Base-by-base conservation (phyloP, 1,284 basidiomycete genomes). In the Sporisorium exsertum region DNA sequence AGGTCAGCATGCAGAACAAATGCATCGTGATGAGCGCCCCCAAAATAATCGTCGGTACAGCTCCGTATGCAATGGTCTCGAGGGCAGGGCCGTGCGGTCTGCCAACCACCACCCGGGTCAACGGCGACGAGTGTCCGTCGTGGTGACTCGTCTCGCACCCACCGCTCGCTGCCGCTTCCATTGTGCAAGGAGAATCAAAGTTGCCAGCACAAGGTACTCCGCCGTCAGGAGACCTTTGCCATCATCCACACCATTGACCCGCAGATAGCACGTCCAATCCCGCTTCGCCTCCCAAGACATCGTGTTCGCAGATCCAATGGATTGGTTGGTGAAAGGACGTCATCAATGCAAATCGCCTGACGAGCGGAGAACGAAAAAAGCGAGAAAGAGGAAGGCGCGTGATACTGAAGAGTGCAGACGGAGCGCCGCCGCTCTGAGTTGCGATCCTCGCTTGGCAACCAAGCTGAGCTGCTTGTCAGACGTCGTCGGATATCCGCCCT, bases 1-100 rank as follows among this genome's bases (percentile, higher is more conserved):
- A 61, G 53, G 63, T 71, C 68, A 71, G 68, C 58, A 61, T 70
- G 68, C 68, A 64, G 68, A 20, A 58, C 53, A 7, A 37, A 40
- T 60, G 61, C 61, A 64, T 60, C 10, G 50, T 20, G 16, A 26
- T 49, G 15, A 46, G n/a, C 50, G 37, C 32, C 20, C 58, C 47
- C 52, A 42, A 61, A 53, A 24, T 20, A 6, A 5, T 55, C 35
- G 3, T 26, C 33, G 33, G n/a, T n/a, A n/a, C n/a, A n/a, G n/a
- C n/a, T n/a, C 3, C 33, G 33, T 22, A 5, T 6, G 20, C 22
- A 46, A 27, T 52, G 20, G 33, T 52, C 51, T 53, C 51, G 33
- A 37, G n/a, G 33, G 22, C 22, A 18, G 10, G 16, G 50, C 24
- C 47, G 47, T 49, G 47, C 29, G 47, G 16, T 49, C 27, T 40